Base-by-base conservation (phyloP, 2,329 filamentous ascomycete species). In the Fusarium tuaranense region DNA sequence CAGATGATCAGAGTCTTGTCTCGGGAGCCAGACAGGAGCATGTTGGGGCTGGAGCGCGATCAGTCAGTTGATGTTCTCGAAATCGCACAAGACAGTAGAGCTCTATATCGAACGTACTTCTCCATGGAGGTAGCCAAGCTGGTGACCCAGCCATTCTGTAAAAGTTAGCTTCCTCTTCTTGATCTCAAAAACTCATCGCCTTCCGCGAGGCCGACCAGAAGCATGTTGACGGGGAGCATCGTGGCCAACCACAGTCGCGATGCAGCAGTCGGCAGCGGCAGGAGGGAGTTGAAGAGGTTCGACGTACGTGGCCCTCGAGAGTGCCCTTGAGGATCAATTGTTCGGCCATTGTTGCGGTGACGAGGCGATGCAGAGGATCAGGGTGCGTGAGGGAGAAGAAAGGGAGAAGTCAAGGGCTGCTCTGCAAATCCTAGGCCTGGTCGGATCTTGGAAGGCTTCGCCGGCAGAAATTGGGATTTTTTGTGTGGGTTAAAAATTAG, bases 1-100 rank as follows among this genome's bases (percentile, higher is more conserved):
- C 97, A 99, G 92, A 99, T 97, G 90, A 99, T 99, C 86, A 99
- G 91, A 81, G 94, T 94, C 94, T 98, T 98, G 92, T 99, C 97
- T 89, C 97, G 95, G 86, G 92, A 95, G 84, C 91, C 96, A 81
- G 97, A 99, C 83, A 99, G 92, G 86, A 99, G 95, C 96, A 99
- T 98, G 92, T 99, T 98, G 85, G 97, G 97, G 94, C 95, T 91
- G 62, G 63, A 38, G 67, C 55, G 62, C 48, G 39, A 63, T 74
- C 67, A 77, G 78, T 71, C 60, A 63, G 70, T 69, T 55, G 65
- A 48, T 38, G 36, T 51, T 53, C 63, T 65, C 25, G 25, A 30
- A 53, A n/a, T n/a, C 25, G 65, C 34, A 41, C 41, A 68, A 39
- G 32, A 58, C 62, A 60, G 44, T 55, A 55, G 48, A 55, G 48